Percentiles rank a stretch among this genome's conserved stretches.
Evolutionary conservation across 257 asterid genomes (phyloP).

Genomic region (Ilex aquifolium): DNA sequence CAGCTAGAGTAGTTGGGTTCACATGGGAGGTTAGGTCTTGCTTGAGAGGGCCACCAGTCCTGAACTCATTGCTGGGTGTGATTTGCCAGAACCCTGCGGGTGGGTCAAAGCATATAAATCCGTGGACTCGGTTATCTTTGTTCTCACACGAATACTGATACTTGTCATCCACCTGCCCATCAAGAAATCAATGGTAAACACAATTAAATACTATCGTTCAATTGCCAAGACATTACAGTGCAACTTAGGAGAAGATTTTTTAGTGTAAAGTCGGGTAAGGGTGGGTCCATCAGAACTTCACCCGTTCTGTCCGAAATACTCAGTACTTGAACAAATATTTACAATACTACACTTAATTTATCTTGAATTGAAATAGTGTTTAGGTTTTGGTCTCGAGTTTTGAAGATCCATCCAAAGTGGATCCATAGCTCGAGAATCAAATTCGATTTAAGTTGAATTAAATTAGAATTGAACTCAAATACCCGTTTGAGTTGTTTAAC

Average conservation of each 20-base stretch:
- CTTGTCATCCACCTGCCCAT: conserved; percentile 73
- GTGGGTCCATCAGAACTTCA: neutral
- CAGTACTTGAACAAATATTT: neutral
- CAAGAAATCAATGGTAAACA: neutral
- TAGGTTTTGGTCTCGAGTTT: no score
- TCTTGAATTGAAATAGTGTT: no score
- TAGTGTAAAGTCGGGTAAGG: neutral
- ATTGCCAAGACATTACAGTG: no score
- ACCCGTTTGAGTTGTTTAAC: no score
- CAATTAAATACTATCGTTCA: neutral
- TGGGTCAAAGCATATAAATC: conserved; percentile 64
- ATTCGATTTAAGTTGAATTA: no score
- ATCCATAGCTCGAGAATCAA: no score
- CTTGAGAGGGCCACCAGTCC: conserved; percentile 84
- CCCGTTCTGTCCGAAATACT: neutral
- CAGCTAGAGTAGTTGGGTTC: conserved; percentile 74
- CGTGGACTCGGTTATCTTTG: conserved; percentile 76
- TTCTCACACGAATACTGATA: conserved; percentile 75
- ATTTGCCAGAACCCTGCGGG: conserved; percentile 84
- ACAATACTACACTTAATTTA: no score
- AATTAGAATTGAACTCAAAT: no score
- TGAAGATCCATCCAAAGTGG: no score
- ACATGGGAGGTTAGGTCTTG: conserved; percentile 95
- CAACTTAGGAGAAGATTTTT: no score
- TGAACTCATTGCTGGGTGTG: conserved; percentile 79